Base-by-base conservation (phyloP, 2,329 filamentous ascomycete genomes). In the Pseudogymnoascus destructans region DNA sequence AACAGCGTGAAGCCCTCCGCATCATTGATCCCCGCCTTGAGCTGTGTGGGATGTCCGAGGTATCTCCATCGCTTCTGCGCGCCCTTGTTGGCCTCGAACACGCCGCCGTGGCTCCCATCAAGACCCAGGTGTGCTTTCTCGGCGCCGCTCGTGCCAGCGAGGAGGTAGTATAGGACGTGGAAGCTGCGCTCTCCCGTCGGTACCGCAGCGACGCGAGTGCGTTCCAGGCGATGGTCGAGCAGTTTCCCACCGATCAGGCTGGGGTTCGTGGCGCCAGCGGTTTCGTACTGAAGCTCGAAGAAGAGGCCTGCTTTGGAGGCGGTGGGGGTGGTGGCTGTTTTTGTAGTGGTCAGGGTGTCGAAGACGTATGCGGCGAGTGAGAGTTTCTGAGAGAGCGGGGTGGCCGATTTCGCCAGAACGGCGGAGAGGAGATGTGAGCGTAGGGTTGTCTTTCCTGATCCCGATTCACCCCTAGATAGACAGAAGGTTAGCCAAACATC, bases 11-110 rank as follows among this genome's bases (percentile, higher is more conserved):
- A 98, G 3, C 92, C 93, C 67, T 96, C 91, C 1, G 86, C 79
- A 68, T 98, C 93, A 67, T 98, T 96, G 70, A 98, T 91, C 59
- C 93, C 93, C 25, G 97, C 89, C 71, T 95, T 97, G 63, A 98
- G 79, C 72, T 98, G 93, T 0, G 92, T 96, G 0, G 92, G 93
- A 66, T 98, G 93, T 2, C 93, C 93, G 3, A 98, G 80, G 68
- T 95, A 98, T 69, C 90, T 87, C 93, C 93, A 98, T 72, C 93
- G 79, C 74, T 89, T 95, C 66, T 85, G 82, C n/a, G 63, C 58
- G 11, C 69, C 69, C 5, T 71, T 73, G 5, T 73, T 70, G 2
- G 76, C 70, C 19, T 74, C 73, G 25, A 84, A 79, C 19, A 84
- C 75, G 10, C 81, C 79, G 3, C 52, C 54, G 9, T 63, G 61